A percentile compares a stretch with the other conserved stretches of the same genome.
These are phyloP conservation scores for Phytophthora megakarya DNA, from an alignment of 352 stramenopile genomes.

Conservation along the genomic window DNA sequence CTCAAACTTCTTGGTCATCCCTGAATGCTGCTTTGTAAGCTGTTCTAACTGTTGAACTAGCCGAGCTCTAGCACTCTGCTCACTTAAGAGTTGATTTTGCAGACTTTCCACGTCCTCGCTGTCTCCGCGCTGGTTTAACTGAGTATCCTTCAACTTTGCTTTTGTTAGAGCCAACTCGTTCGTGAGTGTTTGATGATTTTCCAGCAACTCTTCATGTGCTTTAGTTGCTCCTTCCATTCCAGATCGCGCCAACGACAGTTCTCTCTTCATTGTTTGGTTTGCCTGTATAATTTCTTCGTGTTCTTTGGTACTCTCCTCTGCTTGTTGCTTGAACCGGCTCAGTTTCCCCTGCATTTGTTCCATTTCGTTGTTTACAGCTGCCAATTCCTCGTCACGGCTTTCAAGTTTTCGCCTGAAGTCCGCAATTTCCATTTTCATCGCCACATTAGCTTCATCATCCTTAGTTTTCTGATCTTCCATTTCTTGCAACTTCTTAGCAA, in stretches of 20 bases:
- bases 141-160: slow-evolving; percentile 31
- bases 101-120: slow-evolving; percentile 18
- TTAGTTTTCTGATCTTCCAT: slow-evolving; percentile 41
- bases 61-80: slow-evolving; percentile 24
- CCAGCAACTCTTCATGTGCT: slow-evolving; percentile 23
- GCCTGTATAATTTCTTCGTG: slow-evolving; percentile 26
- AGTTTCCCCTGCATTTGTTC: slow-evolving; percentile 28
- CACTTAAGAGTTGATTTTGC: slow-evolving; percentile 29
- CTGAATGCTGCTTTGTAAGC: slow-evolving; percentile 27
- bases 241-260: slow-evolving; percentile 31
- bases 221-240: slow-evolving; percentile 27
- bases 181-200: slow-evolving; percentile 24
- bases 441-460: slow-evolving; percentile 31
- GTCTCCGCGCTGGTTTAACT: slow-evolving; percentile 24
- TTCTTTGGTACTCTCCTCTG: slow-evolving; percentile 34
- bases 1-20: slow-evolving; percentile 35
- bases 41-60: slow-evolving; percentile 34
- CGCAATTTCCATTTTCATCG: slow-evolving; percentile 27
- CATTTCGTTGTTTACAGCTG: slow-evolving; percentile 27
- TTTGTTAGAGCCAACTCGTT: slow-evolving; percentile 33
- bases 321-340: slow-evolving; percentile 21
- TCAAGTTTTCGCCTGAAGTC: slow-evolving; percentile 33
- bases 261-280: slow-evolving; percentile 43
- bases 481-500: slow-evolving; percentile 32
- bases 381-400: slow-evolving; percentile 28